Conservation (phyloP, 257 asterid genomes). For the Thymus quinquecostatus region DNA sequence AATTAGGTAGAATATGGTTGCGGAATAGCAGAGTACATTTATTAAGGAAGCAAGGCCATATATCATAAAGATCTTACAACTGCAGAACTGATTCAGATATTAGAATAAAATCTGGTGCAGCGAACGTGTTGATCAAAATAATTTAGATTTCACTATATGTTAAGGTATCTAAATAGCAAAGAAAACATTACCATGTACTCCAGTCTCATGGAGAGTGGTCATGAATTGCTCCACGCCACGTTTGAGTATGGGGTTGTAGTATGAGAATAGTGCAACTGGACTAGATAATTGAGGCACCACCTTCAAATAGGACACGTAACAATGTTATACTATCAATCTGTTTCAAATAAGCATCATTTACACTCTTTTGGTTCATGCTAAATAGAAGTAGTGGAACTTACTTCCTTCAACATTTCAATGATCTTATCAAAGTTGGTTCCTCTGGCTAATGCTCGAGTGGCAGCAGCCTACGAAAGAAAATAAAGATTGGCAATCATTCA, state of each 20-base stretch:
- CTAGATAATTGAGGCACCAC: slow-evolving; percentile 83
- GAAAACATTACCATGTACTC: slow-evolving; percentile 66
- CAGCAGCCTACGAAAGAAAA: slow-evolving; percentile 65
- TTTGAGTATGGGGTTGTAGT: slow-evolving; percentile 91
- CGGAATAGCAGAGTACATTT: not conserved
- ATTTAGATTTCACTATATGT: not conserved
- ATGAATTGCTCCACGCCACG: slow-evolving; percentile 81
- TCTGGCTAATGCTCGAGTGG: slow-evolving; percentile 70
- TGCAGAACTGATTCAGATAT: not conserved
- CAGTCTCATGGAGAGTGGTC: slow-evolving; percentile 71
- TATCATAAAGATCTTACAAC: not conserved
- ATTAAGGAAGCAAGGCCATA: not conserved
- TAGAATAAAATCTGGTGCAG: not conserved
- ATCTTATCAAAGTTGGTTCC: slow-evolving; percentile 77
- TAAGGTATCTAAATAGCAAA: slow-evolving; percentile 9
- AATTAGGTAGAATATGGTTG: slow-evolving; percentile 13
- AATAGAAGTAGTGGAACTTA: slow-evolving; percentile 37
- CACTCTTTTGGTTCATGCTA: slow-evolving; percentile 10
- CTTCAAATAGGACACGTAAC: slow-evolving; percentile 37
- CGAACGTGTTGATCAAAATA: not conserved
- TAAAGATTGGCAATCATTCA: slow-evolving; percentile 5
- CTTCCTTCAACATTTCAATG: slow-evolving; percentile 79
- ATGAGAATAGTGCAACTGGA: slow-evolving; percentile 80
- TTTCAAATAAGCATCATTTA: slow-evolving; percentile 13
- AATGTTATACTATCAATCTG: slow-evolving; percentile 20